A percentile compares a stretch with the other conserved stretches of the same genome.
phyloP scores from a whole-genome alignment of 1,139 yeast genomes.

The Debaryomyces robertsiae region DNA sequence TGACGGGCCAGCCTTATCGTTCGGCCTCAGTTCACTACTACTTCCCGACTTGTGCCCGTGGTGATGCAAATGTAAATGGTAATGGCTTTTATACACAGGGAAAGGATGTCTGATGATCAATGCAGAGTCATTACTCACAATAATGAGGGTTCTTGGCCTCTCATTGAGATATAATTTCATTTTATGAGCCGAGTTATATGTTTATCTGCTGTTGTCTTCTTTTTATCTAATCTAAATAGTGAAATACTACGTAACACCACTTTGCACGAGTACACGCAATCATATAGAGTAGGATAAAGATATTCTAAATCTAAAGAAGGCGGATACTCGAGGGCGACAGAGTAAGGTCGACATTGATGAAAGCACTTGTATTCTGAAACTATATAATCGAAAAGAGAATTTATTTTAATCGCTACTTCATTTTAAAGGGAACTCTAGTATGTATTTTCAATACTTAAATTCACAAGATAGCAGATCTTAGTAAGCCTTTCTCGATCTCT shows the following conservation, averaged over 20 bases:
- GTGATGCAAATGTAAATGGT: conserved; percentile 32
- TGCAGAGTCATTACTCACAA: conserved; percentile 51
- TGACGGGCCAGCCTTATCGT: conserved; percentile 5
- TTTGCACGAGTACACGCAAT: too few relatives aligned
- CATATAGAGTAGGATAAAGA: too few relatives aligned
- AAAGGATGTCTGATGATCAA: conserved; percentile 52
- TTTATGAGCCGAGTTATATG: conserved; percentile 1
- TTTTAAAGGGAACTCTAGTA: not conserved
- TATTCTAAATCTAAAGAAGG: too few relatives aligned
- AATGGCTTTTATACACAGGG: conserved; percentile 38
- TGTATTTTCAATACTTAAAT: not conserved
- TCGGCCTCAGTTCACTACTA: conserved; percentile 5
- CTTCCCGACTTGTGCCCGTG: not conserved
- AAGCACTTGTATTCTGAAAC: too few relatives aligned
- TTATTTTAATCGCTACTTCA: conserved; percentile 2
- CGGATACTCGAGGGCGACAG: too few relatives aligned
- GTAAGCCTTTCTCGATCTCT: conserved; percentile 32
- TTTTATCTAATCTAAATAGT: too few relatives aligned
- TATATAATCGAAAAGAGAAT: not conserved
- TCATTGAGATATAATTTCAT: conserved; percentile 57
- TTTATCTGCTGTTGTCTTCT: too few relatives aligned
- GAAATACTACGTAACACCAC: too few relatives aligned
- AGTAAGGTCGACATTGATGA: too few relatives aligned
- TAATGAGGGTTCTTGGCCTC: conserved; percentile 56
- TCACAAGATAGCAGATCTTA: not conserved